phyloP scores from a whole-genome alignment of 1,284 basidiomycete species.

The Chalciporus sp. region DNA sequence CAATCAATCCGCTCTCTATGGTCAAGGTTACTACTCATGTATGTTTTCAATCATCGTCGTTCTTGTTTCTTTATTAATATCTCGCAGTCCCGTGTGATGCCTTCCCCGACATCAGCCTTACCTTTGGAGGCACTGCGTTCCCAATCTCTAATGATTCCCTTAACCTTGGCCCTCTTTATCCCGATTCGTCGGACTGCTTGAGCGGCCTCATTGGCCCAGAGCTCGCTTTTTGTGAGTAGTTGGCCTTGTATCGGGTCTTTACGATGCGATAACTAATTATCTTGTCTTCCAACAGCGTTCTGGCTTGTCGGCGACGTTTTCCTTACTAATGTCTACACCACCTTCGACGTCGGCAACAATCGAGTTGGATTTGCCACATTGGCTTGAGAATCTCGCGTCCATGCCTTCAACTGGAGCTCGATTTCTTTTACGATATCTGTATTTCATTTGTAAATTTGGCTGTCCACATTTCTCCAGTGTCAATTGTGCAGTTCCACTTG shows the following conservation, averaged over 20 bases:
- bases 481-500: too few species aligned
- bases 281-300: slow-evolving; percentile 4
- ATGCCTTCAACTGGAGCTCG: too few species aligned
- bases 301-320: slow-evolving; percentile 19
- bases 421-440: too few species aligned
- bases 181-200: slow-evolving; percentile 36
- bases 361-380: slow-evolving; percentile 27
- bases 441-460: too few species aligned
- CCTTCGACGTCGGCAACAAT: slow-evolving; percentile 15
- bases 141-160: slow-evolving; percentile 38
- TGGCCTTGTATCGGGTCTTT: neutral
- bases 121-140: slow-evolving; percentile 45
- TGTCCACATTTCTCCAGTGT: too few species aligned
- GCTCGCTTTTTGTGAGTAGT: slow-evolving; percentile 4
- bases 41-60: neutral
- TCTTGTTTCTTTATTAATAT: slow-evolving; percentile 25
- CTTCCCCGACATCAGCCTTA: slow-evolving; percentile 40
- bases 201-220: slow-evolving; percentile 21
- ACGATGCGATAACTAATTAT: neutral
- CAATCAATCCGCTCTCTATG: neutral
- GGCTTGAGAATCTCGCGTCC: too few species aligned
- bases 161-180: slow-evolving; percentile 36
- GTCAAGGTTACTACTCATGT: slow-evolving; percentile 17
- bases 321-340: slow-evolving; percentile 24
- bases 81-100: slow-evolving; percentile 43